phyloP scores from a whole-genome alignment of 352 stramenopile genomes.

The Globisporangium camurandrum region DNA sequence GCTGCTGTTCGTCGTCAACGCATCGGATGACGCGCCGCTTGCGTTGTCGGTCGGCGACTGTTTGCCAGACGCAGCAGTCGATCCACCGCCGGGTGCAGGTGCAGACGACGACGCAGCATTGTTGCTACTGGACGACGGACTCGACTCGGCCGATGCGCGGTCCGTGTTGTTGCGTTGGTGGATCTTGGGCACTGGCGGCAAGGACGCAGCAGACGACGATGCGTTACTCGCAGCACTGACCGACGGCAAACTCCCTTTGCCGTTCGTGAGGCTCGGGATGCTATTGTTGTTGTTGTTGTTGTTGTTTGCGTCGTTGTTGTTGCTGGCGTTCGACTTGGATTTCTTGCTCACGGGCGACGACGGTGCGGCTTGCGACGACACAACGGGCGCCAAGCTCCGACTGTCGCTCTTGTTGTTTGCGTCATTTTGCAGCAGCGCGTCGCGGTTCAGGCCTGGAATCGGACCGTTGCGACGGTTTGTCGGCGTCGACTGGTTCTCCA shows the following conservation, averaged over 20 bases:
- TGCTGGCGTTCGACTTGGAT: conserved; percentile 49
- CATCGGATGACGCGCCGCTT: conserved; percentile 11
- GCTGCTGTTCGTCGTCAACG: conserved; percentile 24
- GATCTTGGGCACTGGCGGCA: conserved; percentile 49
- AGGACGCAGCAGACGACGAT: conserved; percentile 16
- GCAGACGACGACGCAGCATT: conserved; percentile 20
- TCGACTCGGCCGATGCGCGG: conserved; percentile 46
- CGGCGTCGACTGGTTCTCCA: conserved; percentile 51
- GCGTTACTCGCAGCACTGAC: conserved; percentile 21
- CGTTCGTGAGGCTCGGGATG: conserved; percentile 67
- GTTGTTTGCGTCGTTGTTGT: conserved; percentile 20
- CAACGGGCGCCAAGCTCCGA: conserved; percentile 15
- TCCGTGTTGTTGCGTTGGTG: conserved; percentile 42
- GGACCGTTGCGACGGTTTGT: conserved; percentile 35
- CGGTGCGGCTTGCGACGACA: conserved; percentile 17
- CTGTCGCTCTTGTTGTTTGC: conserved; percentile 48
- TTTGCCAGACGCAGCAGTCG: conserved; percentile 11
- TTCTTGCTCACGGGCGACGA: conserved; percentile 74
- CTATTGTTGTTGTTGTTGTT: conserved; percentile 24
- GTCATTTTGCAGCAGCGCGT: conserved; percentile 15
- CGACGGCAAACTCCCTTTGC: conserved; percentile 43
- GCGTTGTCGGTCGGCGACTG: conserved; percentile 15
- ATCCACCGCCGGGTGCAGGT: conserved; percentile 13
- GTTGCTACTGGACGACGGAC: conserved; percentile 31
- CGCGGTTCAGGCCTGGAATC: conserved; percentile 65